Percentiles rank a stretch among this genome's conserved stretches.
phyloP scores from a whole-genome alignment of 345 rosid species.

The Diplotaxis tenuifolia region DNA sequence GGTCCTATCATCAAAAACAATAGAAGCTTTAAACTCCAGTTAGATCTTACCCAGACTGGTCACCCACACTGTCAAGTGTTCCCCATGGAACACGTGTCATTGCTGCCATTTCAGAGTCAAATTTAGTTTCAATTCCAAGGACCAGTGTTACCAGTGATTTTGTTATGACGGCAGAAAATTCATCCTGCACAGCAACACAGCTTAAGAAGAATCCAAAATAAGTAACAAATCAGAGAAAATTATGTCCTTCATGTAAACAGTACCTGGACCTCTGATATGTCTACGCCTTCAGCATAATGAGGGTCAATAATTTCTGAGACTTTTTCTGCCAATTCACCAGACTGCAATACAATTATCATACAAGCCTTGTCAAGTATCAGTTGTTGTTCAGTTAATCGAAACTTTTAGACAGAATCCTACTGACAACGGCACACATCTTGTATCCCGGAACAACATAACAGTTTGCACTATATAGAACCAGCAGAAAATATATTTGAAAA shows the following conservation, averaged over 20 bases:
- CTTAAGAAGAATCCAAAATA: constrained; percentile 24
- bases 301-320: constrained; percentile 87
- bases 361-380: constrained; percentile 21
- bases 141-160: constrained; percentile 87
- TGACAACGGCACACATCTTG: neutral
- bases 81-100: constrained; percentile 98
- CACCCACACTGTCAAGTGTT: constrained; percentile 97
- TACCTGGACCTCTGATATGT: constrained; percentile 92
- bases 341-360: constrained; percentile 48
- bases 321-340: constrained; percentile 95
- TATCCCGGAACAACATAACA: constrained; percentile 12
- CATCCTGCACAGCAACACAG: constrained; percentile 65
- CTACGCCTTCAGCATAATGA: constrained; percentile 76
- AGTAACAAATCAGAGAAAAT: neutral
- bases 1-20: neutral
- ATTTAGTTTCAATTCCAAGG: constrained; percentile 91
- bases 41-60: constrained; percentile 79
- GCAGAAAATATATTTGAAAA: neutral
- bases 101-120: constrained; percentile 91
- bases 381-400: constrained; percentile 17
- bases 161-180: constrained; percentile 91
- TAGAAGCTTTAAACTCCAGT: constrained; percentile 11
- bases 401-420: constrained; percentile 12
- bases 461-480: neutral
- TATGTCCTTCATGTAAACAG: constrained; percentile 8